Evolutionary conservation across 83 land plant species (phyloP), one percentile per base, ranked within the genome.

Genomic region (Thuja plicata): DNA sequence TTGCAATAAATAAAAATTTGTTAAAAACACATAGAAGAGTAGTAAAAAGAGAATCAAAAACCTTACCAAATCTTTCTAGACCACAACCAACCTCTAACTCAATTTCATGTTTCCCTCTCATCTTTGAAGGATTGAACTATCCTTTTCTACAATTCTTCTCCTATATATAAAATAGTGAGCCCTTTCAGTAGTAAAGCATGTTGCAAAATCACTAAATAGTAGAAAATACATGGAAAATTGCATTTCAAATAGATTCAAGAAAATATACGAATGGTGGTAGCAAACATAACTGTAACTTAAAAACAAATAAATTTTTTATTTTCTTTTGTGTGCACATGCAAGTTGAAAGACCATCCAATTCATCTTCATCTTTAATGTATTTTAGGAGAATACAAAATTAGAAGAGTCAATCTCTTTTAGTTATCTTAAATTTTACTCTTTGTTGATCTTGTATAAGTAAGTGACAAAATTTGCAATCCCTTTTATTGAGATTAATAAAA

Each of bases 71-170:
- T 41, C 99, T 99, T 66, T 99, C 95, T 70, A 98, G 91, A 45
- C 99, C 99, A 94, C 99, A 98, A n/a, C 99, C 99, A 81, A 99
- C 99, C 74, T 99, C 99, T 88, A 98, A 95, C 93, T 98, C 99
- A 88, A 98, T 91, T 24, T 92, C 99, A 70, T 97, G 97, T 88
- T 98, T 98, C 74, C 99, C 99, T 90, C 89, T 93, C 77, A 98
- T 89, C 87, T 96, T 97, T 71, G 93, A 87, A 54, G 93, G 91
- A 87, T 92, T 91, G 91, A 98, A 97, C 77, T 92, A 92, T 74
- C 99, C 99, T 89, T 92, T 96, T 89, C 96, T 94, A 92, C 95
- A 91, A 89, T 98, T 98, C 89, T 89, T 95, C 87, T 98, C 99
- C 99, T 98, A 95, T 79, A 86, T 40, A 83, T 3, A 83, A 46